Base-by-base conservation (phyloP, 805 yeast genomes). In the Myxozyma mucilagina region DNA sequence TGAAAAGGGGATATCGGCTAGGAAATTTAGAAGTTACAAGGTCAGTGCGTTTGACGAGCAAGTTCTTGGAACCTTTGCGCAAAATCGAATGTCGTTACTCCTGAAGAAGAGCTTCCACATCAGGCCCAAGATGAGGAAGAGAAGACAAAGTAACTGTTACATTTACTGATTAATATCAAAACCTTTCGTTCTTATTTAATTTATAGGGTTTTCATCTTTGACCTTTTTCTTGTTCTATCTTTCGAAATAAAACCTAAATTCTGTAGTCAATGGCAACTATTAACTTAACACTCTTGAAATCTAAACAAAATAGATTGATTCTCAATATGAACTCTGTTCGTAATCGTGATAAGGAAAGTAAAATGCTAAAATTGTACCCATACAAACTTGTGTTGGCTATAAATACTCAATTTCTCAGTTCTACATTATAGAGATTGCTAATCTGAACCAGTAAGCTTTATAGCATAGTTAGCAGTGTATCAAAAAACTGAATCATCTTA, bases 1-100 rank as follows among this genome's bases (percentile, higher is more conserved):
- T 72, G 75, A 60, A 53, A 60, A 67, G 64, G 63, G 68, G 52
- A 67, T 67, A 56, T 62, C 72, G 8, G 70, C 74, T 16, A 65
- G 73, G 52, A 65, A 72, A 59, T 66, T 70, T 16, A 38, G 42
- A 38, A 38, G 24, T 10, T 8, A 42, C 47, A 18, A 14, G 11
- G 47, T 42, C 24, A 42, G 24, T 18, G 47, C 47, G 4, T 42
- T 42, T 18, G 47, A 42, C 11, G 47, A 42, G 9, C 16, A 18
- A n/a, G 24, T n/a, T 42, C 29, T 24, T 4, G 29, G 29, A 24
- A 24, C 29, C 29, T 24, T 24, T 24, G 29, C 29, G 29, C 29
- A 24, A 24, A 24, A 24, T 14, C 5, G 5, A 8, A n/a, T 42
- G 24, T 10, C 18, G 31, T 3, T n/a, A 18, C 24, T 14, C 41